Evolutionary conservation across 768 basidiomycete genomes (phyloP), one percentile per base, ranked within the genome.

Genomic region (Xerocomellus chrysenteron): DNA sequence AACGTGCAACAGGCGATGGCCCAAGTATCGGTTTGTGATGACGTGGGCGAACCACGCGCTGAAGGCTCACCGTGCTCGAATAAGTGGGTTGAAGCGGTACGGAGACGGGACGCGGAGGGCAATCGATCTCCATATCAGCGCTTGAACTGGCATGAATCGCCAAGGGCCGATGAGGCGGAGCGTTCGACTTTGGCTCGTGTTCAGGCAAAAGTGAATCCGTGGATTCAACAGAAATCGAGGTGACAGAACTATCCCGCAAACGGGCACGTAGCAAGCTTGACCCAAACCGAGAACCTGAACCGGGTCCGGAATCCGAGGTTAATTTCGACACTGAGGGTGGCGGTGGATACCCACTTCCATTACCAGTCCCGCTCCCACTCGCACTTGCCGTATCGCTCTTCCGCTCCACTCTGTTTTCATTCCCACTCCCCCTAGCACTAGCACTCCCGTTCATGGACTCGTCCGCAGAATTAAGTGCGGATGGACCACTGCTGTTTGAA

Each of bases 221-320:
- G 32, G 72, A 66, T 28, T 49, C 49, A 40, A 50, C 54, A 39
- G 69, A 71, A 44, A 70, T 37, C 41, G 70, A 72, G 17, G 70
- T 72, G n/a, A 52, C 70, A 7, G 72, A 72, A 21, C 69, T 68
- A 17, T 68, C 70, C 47, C 52, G 56, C 45, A 72, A 45, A 57
- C 63, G 61, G 52, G 51, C 37, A 24, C 45, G 64, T 51, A 72
- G 47, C 44, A 65, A 52, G 45, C 64, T 60, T 49, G 63, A 62
- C 50, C 67, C 58, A 44, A 71, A 60, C 14, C 50, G 58, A 43
- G 71, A 71, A 14, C 64, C 56, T 7, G 60, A 60, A 9, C 62
- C 61, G 32, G 68, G 65, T 13, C 64, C 64, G 13, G 65, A 62
- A 36, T 56, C 59, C 12, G 68, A 70, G 35, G 46, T 60, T 30